Evolutionary conservation across 169 alveolate genomes (phyloP).

Genomic region (Eimeria falciformis): DNA sequence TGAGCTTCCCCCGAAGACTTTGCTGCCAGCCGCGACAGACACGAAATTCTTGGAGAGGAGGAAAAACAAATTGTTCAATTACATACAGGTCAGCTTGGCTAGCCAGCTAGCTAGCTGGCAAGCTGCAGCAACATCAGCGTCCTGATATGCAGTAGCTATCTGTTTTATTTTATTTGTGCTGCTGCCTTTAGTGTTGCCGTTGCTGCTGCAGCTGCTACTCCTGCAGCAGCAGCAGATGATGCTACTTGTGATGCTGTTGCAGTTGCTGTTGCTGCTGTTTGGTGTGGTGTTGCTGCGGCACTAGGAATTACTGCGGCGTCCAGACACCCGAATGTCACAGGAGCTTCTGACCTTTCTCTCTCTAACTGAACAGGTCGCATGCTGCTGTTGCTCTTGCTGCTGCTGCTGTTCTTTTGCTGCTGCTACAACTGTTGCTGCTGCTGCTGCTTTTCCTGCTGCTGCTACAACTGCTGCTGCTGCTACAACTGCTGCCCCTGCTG

Average conservation of each 20-base stretch:
- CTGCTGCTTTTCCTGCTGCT: background rate
- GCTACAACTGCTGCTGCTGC: background rate
- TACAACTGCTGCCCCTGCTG: background rate
- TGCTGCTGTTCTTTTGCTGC: background rate
- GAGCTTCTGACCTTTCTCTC: background rate
- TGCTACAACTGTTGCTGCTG: background rate
- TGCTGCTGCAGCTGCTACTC: background rate
- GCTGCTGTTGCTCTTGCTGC: background rate
- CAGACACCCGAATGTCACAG: slow-evolving; percentile 2
- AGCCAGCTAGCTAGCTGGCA: slow-evolving; percentile 17
- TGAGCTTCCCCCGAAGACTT: slow-evolving; percentile 12
- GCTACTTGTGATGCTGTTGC: background rate
- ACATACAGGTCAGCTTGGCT: background rate
- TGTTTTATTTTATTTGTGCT: no score
- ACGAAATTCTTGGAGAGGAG: background rate
- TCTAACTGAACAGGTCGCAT: background rate
- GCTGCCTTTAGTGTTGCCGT: background rate
- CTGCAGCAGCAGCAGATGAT: background rate
- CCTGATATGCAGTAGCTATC: no score
- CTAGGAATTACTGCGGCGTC: background rate
- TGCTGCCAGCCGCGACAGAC: slow-evolving; percentile 6
- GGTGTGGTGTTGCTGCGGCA: background rate
- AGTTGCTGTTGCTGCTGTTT: background rate
- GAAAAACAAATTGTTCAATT: background rate
- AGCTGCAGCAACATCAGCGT: no score